Conservation (phyloP, 192 early-diverging fungal species). For the Thamnidium elegans region DNA sequence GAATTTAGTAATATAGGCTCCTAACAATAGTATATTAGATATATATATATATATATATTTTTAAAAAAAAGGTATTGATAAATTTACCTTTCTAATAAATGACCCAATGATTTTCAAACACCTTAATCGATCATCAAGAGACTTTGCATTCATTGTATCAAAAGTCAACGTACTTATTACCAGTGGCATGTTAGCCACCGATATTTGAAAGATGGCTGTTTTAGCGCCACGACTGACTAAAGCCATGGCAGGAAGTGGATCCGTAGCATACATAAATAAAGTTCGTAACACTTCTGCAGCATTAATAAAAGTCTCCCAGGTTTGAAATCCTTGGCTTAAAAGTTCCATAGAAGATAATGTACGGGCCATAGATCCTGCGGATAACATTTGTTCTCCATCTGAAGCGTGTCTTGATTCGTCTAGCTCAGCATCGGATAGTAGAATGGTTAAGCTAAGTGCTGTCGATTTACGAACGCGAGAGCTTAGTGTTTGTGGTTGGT, state of each 20-base stretch:
- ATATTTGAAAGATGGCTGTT: conserved; percentile 71
- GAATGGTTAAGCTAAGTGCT: conserved; percentile 62
- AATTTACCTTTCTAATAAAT: conserved; percentile 69
- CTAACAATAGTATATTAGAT: conserved; percentile 29
- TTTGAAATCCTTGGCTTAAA: conserved; percentile 65
- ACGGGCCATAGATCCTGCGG: conserved; percentile 12
- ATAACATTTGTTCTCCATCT: neutral
- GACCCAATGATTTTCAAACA: conserved; percentile 66
- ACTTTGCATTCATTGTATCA: conserved; percentile 71
- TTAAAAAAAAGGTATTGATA: neutral
- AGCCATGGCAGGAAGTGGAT: conserved; percentile 31
- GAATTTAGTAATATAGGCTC: conserved; percentile 65
- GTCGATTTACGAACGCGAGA: conserved; percentile 54
- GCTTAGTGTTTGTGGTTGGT: conserved; percentile 48
- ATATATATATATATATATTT: neutral
- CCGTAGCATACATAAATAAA: conserved; percentile 55
- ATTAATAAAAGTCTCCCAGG: conserved; percentile 78
- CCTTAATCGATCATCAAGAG: conserved; percentile 50
- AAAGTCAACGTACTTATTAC: conserved; percentile 73
- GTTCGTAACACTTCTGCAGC: conserved; percentile 57
- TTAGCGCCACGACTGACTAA: conserved; percentile 58
- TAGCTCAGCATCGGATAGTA: conserved; percentile 59
- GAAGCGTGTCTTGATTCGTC: conserved; percentile 33
- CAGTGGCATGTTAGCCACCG: conserved; percentile 56
- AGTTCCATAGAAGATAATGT: conserved; percentile 55